Conservation (phyloP, 1,139 yeast species). For the Candida labiduridarum region DNA sequence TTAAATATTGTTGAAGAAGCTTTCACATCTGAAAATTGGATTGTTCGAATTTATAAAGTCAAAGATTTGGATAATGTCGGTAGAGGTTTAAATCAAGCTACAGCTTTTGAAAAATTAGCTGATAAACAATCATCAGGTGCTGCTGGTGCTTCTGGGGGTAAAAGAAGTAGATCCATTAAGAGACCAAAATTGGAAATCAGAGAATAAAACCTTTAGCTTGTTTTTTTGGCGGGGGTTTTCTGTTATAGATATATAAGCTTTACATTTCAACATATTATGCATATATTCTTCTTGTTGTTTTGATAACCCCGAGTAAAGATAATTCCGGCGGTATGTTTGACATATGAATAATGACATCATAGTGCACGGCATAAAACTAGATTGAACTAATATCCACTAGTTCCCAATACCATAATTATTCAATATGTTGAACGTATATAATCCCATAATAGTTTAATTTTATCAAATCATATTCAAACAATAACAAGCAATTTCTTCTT, state of each 20-base stretch:
- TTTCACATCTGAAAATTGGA: slow-evolving; percentile 94
- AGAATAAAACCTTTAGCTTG: slow-evolving; percentile 24
- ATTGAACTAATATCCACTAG: no score
- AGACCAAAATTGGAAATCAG: slow-evolving; percentile 58
- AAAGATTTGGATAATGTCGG: slow-evolving; percentile 89
- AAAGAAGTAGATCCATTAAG: slow-evolving; percentile 49
- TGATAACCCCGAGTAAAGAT: neutral
- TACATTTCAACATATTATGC: neutral
- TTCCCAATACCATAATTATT: no score
- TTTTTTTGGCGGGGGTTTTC: neutral
- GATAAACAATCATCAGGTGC: neutral
- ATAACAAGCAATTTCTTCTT: no score
- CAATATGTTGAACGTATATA: no score
- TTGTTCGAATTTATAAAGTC: slow-evolving; percentile 91
- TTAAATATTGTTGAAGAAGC: slow-evolving; percentile 89
- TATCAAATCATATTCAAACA: no score
- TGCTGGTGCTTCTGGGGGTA: neutral
- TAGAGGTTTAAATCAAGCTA: slow-evolving; percentile 61
- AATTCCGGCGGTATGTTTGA: neutral
- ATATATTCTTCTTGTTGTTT: neutral
- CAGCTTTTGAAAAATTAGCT: slow-evolving; percentile 40
- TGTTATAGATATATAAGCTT: neutral
- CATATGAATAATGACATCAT: no score
- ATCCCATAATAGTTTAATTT: no score
- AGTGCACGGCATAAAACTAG: no score